These are phyloP conservation scores for Gamsiella multidivaricata DNA, from an alignment of 192 early-diverging fungal genomes.

Conservation along the genomic window DNA sequence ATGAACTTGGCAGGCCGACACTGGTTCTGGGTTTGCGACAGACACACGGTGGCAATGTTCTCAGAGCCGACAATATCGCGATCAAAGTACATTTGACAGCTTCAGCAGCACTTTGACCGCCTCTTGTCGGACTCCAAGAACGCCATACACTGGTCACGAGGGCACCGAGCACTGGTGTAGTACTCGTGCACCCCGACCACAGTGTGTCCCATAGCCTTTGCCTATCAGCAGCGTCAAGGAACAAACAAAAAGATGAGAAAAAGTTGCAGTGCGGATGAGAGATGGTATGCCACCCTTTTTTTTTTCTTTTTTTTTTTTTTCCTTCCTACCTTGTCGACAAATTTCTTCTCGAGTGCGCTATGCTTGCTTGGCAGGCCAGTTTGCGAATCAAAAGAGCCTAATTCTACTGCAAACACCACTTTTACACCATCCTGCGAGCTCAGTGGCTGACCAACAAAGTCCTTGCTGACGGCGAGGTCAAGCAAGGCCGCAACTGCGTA, in stretches of 20 bases:
- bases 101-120: too few relatives aligned
- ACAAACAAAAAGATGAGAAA: neutral
- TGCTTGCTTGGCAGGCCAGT: neutral
- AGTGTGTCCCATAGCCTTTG: neutral
- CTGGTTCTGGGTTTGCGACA: too few relatives aligned
- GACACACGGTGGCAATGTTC: too few relatives aligned
- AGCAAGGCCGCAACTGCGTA: neutral
- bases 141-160: too few relatives aligned
- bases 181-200: neutral
- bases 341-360: neutral
- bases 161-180: neutral
- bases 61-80: too few relatives aligned
- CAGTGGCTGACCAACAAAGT: neutral
- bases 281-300: neutral
- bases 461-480: neutral
- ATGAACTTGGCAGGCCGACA: too few relatives aligned
- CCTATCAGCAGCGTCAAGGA: neutral
- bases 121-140: too few relatives aligned
- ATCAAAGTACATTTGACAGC: too few relatives aligned
- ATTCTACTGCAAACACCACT: neutral
- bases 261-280: neutral
- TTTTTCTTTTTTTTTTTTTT: too few relatives aligned
- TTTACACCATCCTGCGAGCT: neutral
- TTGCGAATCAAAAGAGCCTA: neutral
- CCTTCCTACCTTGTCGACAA: neutral